Evolutionary conservation across 495 filamentous ascomycete species (phyloP), one percentile per base, ranked within the genome.

Genomic region (Penicillium diatomitis): DNA sequence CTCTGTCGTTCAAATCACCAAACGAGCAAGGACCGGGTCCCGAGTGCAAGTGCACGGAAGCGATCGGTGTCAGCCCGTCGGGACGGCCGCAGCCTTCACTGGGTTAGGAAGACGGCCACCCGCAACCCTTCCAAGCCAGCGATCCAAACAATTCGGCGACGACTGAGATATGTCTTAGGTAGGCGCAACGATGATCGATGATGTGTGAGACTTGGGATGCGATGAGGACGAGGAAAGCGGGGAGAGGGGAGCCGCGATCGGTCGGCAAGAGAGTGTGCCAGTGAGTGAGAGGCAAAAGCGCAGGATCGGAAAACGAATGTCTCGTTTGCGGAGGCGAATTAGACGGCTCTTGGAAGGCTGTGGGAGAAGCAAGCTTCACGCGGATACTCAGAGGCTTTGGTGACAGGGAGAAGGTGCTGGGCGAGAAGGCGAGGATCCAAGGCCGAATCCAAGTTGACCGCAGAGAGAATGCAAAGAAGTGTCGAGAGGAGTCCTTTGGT

Each of bases 31-130:
- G 43, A 53, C 27, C 20, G 51, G 44, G 45, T 49, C 54, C 62
- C 30, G 58, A 63, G 40, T 37, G 55, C 53, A 57, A 2, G 54
- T 46, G 56, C 57, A 58, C 57, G 53, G 50, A 53, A 56, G 55
- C 43, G 53, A 58, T 57, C 50, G 53, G 58, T 51, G 56, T 67
- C 53, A 56, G 56, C 58, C 58, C 49, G 44, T 44, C 34, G 32
- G 47, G 46, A 56, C 35, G 53, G 57, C 57, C 53, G 55, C 40
- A 53, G 57, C 54, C 52, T 53, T 50, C 28, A 52, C 20, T 49
- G 30, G 44, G 44, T 55, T 54, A 43, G 35, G 35, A 49, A 50
- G 43, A 50, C 47, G 42, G 45, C 51, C 49, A 45, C 55, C 52
- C 47, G 50, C 57, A 52, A 63, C 56, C 35, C 47, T 53, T 51